Base-by-base conservation (phyloP, 257 asterid genomes). In the Ilex aquifolium region DNA sequence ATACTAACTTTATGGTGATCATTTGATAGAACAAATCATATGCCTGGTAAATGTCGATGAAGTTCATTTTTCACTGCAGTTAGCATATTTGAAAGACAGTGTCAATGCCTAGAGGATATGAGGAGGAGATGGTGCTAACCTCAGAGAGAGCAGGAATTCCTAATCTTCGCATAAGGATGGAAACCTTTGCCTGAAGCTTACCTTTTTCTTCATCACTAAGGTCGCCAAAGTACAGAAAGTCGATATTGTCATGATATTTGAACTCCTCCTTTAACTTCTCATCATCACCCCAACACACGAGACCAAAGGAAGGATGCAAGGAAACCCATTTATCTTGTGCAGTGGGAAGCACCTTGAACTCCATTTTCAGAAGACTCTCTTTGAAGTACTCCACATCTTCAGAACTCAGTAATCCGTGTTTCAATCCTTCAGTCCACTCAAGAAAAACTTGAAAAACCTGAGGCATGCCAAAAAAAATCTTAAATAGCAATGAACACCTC, bases 241-340 rank as follows among this genome's bases (percentile, higher is more conserved):
- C 85, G 62, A 93, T 71, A 71, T 86, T 83, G 4, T 77, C 73
- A 56, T 74, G 77, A 75, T 90, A 70, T 76, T 73, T 83, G 69
- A 93, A 90, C 65, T 90, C 95, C 71, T 59, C 77, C 56, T 79
- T 75, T 64, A 93, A 73, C 50, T 60, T 65, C 32, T 82, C 84
- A 74, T 90, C 90, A 81, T 90, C 96, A 39, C 83, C 85, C 97
- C 97, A 92, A 72, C 97, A 93, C 67, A 87, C 56, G 7, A 83
- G 73, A 65, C 99, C 97, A 84, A 76, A 90, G 10, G 88, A 87
- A 15, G 91, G 68, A 67, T 90, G 77, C 60, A 93, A 67, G 60
- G 99, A 93, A 73, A 82, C 99, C 99, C 99, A 93, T 76, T 80
- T 83, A 87, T 93, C 99, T 68, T 65, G 90, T 74, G 69, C 85